Base-by-base conservation (phyloP, 768 basidiomycete species). In the Kwoniella europaea region DNA sequence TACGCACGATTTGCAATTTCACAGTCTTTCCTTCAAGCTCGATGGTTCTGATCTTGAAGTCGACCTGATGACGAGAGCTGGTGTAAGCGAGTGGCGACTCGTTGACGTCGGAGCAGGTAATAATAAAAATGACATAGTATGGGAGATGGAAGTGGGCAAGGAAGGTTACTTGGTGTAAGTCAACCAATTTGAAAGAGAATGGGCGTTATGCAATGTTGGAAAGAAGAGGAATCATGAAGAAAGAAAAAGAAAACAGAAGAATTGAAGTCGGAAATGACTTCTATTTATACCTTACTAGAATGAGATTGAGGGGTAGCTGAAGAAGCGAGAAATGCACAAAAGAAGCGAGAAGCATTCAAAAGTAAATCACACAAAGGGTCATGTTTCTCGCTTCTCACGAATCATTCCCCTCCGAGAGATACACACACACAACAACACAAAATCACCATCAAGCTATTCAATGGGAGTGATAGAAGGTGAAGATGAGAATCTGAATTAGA, bases 21-120 rank as follows among this genome's bases (percentile, higher is more conserved):
- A 98, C 94, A 44, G 92, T 90, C 86, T 98, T 98, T 55, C 96
- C 96, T 77, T 99, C 96, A 57, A 99, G 88, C 84, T 99, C 95
- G 82, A 99, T 98, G 59, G 95, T 98, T 41, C 96, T 91, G 86
- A 99, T 99, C 91, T 82, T 82, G 75, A 76, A 77, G 56, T 77
- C 76, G 42, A 75, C 74, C 74, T 73, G 24, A 15, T 4, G 27
- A 50, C 10, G n/a, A 29, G 22, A 50, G 46, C 13, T 41, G 27
- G 46, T 72, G 57, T 70, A 13, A 60, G 67, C 54, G 55, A 27
- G 22, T 41, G 18, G 29, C 50, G 27, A 27, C 12, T 18, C n/a
- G 16, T 27, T 2, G 12, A 22, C 42, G 27, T 15, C 22, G 29
- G 22, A 5, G 2, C 9, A n/a, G n/a, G n/a, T n/a, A n/a, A n/a